Base-by-base conservation (phyloP, 495 filamentous ascomycete genomes). In the Jackrogersella minutella region DNA sequence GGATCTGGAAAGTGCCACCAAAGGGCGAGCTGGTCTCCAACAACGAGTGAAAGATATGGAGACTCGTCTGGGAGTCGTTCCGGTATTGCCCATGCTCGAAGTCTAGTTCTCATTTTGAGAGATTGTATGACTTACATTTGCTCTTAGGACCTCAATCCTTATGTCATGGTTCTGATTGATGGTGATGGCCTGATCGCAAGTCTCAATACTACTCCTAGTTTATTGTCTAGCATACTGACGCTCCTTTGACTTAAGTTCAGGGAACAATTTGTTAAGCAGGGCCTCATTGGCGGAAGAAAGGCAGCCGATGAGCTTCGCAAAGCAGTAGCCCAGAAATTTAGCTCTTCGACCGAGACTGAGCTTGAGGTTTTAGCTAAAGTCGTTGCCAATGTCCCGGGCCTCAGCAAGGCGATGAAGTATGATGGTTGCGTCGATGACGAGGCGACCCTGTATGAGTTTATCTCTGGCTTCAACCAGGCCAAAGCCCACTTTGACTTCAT, bases 81-180 rank as follows among this genome's bases (percentile, higher is more conserved):
- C 72, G 73, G 80, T 81, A 74, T 36, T 33, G 13, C 11, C 9
- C 43, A n/a, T 49, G 11, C 44, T 17, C 5, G 17, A 17, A 17
- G 30, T 33, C 16, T 37, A 37, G 30, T 28, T 36, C 41, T 40
- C n/a, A 36, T 39, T 14, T 22, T 22, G 43, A 39, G 31, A 65
- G 59, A 52, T 63, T 37, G 21, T 44, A 39, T 22, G 19, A 50
- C 76, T 73, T 53, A 75, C 41, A 72, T 47, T 37, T 60, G 34
- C 53, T 60, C 39, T 22, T 72, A 93, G 90, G 88, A 88, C 44
- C 85, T 84, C 49, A 90, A 93, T 79, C 86, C 89, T 7, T 94
- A 92, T 70, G 81, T 93, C 66, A 73, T 91, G 24, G 83, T 92
- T 14, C 78, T 96, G 59, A 84, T 96, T 52, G 91, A 96, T 71